phyloP scores from a whole-genome alignment of 306 rosid genomes.

The Lablab purpureus region DNA sequence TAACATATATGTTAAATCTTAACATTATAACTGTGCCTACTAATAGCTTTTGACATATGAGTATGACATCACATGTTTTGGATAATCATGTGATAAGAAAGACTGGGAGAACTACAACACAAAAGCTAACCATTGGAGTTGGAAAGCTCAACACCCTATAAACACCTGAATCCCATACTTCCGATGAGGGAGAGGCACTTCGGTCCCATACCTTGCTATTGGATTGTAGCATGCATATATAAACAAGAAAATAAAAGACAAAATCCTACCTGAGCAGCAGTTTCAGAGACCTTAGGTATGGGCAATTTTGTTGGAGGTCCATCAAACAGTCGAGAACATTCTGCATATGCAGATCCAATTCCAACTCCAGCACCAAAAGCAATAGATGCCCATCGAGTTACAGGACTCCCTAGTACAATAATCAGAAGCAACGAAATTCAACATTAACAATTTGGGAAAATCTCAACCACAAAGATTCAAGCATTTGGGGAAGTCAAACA shows the following conservation, averaged over 20 bases:
- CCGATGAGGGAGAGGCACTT: not conserved
- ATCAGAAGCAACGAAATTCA: constrained; percentile 26
- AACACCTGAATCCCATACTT: not conserved
- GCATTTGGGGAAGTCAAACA: constrained; percentile 15
- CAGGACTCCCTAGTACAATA: constrained; percentile 74
- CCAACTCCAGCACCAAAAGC: constrained; percentile 94
- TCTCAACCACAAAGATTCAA: constrained; percentile 19
- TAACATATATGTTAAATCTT: constrained; percentile 14
- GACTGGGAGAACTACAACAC: not conserved
- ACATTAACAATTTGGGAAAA: constrained; percentile 32
- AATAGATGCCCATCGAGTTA: constrained; percentile 87
- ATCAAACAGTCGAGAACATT: constrained; percentile 70
- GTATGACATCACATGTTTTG: constrained; percentile 10
- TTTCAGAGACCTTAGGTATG: constrained; percentile 48
- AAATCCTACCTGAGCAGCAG: constrained; percentile 53
- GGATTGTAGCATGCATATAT: not conserved
- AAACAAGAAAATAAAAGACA: constrained; percentile 16
- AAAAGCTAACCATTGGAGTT: not conserved
- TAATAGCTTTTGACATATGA: not conserved
- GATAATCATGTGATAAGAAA: not conserved
- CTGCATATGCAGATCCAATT: constrained; percentile 84
- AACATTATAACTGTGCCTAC: constrained; percentile 31
- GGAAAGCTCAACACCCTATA: not conserved
- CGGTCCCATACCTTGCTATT: not conserved
- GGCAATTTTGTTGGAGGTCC: constrained; percentile 63